These are phyloP conservation scores for Neonectria faginata DNA, from an alignment of 2,329 filamentous ascomycete genomes.

Conservation along the genomic window DNA sequence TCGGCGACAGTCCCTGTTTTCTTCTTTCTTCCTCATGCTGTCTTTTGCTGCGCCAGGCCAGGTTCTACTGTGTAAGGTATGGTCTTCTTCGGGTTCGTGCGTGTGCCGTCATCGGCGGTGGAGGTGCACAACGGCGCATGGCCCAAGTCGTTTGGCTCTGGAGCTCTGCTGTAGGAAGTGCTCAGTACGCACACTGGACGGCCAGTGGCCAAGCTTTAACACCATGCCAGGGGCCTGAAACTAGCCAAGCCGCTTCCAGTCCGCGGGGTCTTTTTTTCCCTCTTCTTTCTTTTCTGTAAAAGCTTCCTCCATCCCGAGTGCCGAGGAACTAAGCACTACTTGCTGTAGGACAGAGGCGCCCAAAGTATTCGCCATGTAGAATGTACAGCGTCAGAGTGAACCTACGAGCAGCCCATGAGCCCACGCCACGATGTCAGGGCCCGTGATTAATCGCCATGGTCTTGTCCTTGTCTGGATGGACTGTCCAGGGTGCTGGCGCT, in stretches of 20 bases:
- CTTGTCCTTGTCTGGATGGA: constrained; percentile 1
- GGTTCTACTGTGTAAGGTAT: not conserved
- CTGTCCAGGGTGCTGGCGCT: constrained; percentile 10
- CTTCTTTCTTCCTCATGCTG: constrained; percentile 3
- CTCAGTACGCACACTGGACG: not conserved
- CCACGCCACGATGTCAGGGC: constrained; percentile 15
- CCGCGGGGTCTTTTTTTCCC: not conserved
- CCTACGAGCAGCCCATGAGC: not conserved
- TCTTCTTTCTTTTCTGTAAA: not conserved
- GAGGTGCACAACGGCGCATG: not conserved
- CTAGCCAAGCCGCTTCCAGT: not conserved
- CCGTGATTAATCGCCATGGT: constrained; percentile 2
- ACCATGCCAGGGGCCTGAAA: constrained; percentile 19
- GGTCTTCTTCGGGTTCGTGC: not conserved
- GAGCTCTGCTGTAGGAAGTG: not conserved
- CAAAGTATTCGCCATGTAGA: not conserved
- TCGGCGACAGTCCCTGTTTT: constrained; percentile 21
- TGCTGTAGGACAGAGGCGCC: not conserved
- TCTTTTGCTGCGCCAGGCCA: not conserved
- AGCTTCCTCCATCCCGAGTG: not conserved
- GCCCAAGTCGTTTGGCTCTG: constrained; percentile 23
- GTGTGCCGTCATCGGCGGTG: constrained; percentile 39
- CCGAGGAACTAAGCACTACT: not conserved
- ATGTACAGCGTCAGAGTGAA: not conserved
- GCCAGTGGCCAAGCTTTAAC: not conserved